Evolutionary conservation across 805 yeast species (phyloP).

Genomic region (Starmerella sp.): DNA sequence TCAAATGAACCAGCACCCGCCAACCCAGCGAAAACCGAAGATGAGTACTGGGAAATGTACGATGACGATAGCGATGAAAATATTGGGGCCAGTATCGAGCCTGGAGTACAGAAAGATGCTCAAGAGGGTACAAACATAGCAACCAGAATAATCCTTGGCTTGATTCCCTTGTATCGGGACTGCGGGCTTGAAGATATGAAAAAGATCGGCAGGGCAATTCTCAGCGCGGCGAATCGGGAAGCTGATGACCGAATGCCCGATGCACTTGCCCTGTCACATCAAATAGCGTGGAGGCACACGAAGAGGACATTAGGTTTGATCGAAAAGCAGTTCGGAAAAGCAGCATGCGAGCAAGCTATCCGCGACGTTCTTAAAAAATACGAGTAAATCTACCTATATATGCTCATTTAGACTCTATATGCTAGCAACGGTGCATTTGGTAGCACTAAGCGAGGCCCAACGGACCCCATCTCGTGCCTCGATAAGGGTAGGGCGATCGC

Average conservation of each 20-base stretch:
- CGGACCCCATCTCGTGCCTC: neutral
- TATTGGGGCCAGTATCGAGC: neutral
- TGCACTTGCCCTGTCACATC: neutral
- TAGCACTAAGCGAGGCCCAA: no score
- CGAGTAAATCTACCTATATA: no score
- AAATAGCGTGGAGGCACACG: neutral
- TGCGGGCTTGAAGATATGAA: neutral
- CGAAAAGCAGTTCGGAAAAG: neutral
- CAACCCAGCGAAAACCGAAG: neutral
- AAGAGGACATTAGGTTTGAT: neutral
- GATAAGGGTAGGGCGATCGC: neutral
- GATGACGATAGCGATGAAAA: neutral
- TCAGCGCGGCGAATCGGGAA: neutral
- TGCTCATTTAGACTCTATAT: no score
- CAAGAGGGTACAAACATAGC: neutral
- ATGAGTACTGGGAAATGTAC: conserved; percentile 1
- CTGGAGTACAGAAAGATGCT: neutral
- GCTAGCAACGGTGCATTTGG: no score
- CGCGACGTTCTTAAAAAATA: neutral
- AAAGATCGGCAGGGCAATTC: neutral
- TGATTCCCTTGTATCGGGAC: neutral
- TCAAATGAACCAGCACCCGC: neutral
- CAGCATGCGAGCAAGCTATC: neutral
- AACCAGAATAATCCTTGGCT: neutral
- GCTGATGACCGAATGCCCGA: neutral